Percentiles rank a stretch among this genome's conserved stretches.
Evolutionary conservation across 257 asterid genomes (phyloP).

Genomic region (Petunia secreta): DNA sequence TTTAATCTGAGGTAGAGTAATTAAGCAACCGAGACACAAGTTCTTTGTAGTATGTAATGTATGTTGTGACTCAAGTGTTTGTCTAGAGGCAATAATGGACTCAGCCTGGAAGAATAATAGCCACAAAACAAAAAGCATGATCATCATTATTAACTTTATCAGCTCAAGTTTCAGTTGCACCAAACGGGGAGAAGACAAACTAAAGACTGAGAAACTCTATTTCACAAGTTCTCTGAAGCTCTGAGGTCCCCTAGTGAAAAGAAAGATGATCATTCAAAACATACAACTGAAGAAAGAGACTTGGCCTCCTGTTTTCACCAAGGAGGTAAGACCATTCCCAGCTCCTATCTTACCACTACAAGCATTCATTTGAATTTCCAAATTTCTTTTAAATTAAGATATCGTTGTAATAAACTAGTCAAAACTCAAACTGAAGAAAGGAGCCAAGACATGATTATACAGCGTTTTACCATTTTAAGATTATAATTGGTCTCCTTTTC

Average conservation of each 20-base stretch:
- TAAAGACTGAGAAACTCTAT: too few relatives aligned
- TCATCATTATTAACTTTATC: slow-evolving; percentile 1
- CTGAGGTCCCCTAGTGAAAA: background rate
- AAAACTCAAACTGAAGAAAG: too few relatives aligned
- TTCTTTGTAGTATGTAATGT: too few relatives aligned
- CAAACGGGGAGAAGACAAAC: background rate
- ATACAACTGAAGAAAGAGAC: background rate
- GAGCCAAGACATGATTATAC: too few relatives aligned
- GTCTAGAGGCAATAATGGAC: background rate
- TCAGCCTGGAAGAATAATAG: background rate
- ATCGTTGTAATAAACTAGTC: too few relatives aligned
- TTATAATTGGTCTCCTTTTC: too few relatives aligned
- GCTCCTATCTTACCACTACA: background rate
- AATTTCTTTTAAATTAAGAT: too few relatives aligned
- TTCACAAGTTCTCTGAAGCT: too few relatives aligned
- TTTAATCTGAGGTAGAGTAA: too few relatives aligned
- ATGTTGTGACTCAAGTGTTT: too few relatives aligned
- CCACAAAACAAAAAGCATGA: background rate
- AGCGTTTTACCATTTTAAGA: too few relatives aligned
- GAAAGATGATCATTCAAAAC: background rate
- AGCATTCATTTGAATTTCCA: background rate
- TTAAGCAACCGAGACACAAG: too few relatives aligned
- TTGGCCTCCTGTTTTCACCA: background rate
- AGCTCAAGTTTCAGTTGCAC: slow-evolving; percentile 13
- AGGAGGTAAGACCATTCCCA: background rate